Evolutionary conservation across 2,329 filamentous ascomycete genomes (phyloP), one percentile per base, ranked within the genome.

Genomic region (Metarhizium album): DNA sequence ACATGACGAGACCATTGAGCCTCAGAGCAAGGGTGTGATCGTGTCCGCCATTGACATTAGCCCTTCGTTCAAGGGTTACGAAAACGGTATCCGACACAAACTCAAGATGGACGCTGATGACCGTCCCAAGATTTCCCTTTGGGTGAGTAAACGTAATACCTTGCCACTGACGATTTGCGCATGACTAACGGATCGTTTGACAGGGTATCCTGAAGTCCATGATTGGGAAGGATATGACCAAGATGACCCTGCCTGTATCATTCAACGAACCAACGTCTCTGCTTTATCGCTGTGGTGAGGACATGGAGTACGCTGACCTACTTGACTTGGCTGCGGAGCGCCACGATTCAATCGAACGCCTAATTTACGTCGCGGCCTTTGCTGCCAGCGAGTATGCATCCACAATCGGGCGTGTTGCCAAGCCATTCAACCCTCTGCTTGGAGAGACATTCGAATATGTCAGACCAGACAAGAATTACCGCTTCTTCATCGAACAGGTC

Each of bases 161-260:
- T 7, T 23, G 40, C n/a, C 37, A 42, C 22, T 11, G 40, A n/a
- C n/a, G 18, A 18, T 8, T n/a, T n/a, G n/a, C 13, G 24, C 20
- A 33, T 24, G 2, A 23, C 45, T 47, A 18, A 47, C 45, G 24
- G 6, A 14, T 7, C n/a, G 33, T 22, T 40, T 37, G 45, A 27
- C 57, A 96, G 90, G 86, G 86, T 58, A 96, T 98, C 59, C 73
- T 98, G 56, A 98, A 97, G 72, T 97, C 91, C 22, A 97, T 98
- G 93, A 95, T 98, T 68, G 93, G 93, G 56, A 97, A 98, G 67
- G 93, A 98, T 64, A 97, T 98, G 93, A 97, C 93, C 37, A 97
- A 94, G 74, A 98, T 98, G 91, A 97, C 93, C 0, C 73, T 98
- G 20, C 93, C 93, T 0, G 93, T 98, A 2, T 95, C 93, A 0